Evolutionary conservation across 768 basidiomycete genomes (phyloP), one percentile per base, ranked within the genome.

Genomic region (Roridomyces roridus): DNA sequence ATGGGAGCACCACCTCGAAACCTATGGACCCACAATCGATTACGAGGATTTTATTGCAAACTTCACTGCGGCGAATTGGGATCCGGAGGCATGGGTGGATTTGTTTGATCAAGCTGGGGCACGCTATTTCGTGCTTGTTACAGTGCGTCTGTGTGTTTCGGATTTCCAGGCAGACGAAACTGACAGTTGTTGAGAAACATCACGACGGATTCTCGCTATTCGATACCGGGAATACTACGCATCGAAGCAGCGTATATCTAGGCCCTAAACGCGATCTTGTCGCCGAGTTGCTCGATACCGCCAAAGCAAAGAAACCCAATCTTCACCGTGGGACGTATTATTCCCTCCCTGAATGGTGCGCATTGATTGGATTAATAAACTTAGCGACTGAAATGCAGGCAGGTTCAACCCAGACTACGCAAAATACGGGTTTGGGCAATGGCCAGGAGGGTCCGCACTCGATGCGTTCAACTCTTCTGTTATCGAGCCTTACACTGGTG

Each of bases 201-300:
- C 85, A 87, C 52, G 86, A 87, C 51, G 86, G 86, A 0, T 85
- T 80, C 54, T 73, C 73, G 1, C 63, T 86, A 2, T 87, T 86
- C 31, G 83, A 87, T 60, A 81, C 29, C 54, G 74, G 73, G 43
- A 74, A 83, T 46, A 82, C 83, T 5, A 82, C 81, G 0, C 71
- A 84, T 60, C 68, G 85, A 48, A 81, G 74, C 42, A 80, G 79
- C 20, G 74, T 81, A 7, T 59, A 80, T 42, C 73, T 85, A 15
- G 75, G 79, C 1, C 84, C 84, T 0, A 70, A 80, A 57, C 77
- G 81, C 8, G 81, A 86, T 64, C 75, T 85, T 31, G 57, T 85
- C 15, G 66, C 71, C 23, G 84, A 85, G 49, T 69, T 86, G 15
- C 71, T 86, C 63, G 69, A 74, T 14, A 76, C 79, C 5, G 80